A percentile compares a stretch with the other conserved stretches of the same genome.
Evolutionary conservation across 495 filamentous ascomycete genomes (phyloP).

Genomic region (Neurospora sp.): DNA sequence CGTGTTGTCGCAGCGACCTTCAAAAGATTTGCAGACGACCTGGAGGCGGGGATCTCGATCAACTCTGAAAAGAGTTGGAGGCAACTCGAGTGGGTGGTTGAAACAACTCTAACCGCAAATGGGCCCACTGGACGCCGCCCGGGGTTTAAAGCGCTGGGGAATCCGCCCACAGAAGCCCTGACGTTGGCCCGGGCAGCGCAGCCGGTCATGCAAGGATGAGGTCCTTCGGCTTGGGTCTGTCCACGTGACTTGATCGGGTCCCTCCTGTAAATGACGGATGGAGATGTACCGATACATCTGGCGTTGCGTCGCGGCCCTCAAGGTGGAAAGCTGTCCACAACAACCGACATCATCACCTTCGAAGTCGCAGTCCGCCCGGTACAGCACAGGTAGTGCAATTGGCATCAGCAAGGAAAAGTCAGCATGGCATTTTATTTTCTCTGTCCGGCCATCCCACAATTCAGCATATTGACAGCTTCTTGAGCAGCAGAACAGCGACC

Average conservation of each 20-base stretch:
- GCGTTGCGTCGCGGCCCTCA: not conserved
- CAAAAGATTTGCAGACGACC: not conserved
- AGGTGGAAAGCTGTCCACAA: conserved; percentile 22
- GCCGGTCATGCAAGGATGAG: not conserved
- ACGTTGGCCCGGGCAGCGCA: not conserved
- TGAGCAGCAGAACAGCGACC: not conserved
- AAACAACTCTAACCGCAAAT: not conserved
- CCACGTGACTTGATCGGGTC: conserved; percentile 9
- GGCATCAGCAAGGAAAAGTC: not conserved
- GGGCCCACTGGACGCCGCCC: not conserved
- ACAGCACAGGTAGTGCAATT: not conserved
- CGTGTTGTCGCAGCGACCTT: not conserved
- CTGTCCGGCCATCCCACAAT: not conserved
- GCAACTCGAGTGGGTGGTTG: not conserved
- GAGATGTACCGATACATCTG: conserved; percentile 7
- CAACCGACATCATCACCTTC: not conserved
- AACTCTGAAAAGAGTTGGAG: not conserved
- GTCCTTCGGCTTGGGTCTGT: not conserved
- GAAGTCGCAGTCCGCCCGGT: not conserved
- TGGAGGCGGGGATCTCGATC: not conserved
- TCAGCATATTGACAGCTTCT: not conserved
- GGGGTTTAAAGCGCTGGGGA: not conserved
- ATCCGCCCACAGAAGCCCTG: not conserved
- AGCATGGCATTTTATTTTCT: not conserved
- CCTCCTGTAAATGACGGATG: not conserved